phyloP scores from a whole-genome alignment of 331 rosid species.

The Prunus yedoensis region DNA sequence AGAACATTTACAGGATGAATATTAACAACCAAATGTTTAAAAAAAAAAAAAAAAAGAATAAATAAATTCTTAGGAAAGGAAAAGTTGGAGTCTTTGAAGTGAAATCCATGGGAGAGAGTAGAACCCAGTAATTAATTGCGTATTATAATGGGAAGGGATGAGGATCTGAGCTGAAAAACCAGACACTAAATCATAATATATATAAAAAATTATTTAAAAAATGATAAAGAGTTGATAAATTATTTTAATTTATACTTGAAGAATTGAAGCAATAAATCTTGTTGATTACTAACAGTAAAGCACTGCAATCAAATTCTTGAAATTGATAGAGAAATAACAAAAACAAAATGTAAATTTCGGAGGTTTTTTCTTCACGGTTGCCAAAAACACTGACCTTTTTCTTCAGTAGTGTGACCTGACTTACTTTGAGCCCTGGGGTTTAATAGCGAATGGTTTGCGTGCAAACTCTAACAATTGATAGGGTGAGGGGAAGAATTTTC shows the following conservation, averaged over 20 bases:
- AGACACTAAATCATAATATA: neutral
- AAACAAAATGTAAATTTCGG: neutral
- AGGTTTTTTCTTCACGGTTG: neutral
- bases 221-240: constrained; percentile 10
- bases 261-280: constrained; percentile 6
- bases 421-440: neutral
- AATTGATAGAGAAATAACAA: constrained; percentile 1
- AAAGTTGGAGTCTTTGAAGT: constrained; percentile 9
- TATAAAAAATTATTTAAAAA: no score
- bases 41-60: neutral
- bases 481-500: neutral
- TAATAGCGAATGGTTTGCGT: neutral
- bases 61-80: neutral
- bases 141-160: constrained; percentile 16
- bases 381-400: constrained; percentile 23
- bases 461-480: neutral
- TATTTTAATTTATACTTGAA: constrained; percentile 20
- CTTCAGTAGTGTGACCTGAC: neutral
- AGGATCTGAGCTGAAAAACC: constrained; percentile 35
- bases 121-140: constrained; percentile 1
- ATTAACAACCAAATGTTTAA: neutral
- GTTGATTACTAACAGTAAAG: neutral
- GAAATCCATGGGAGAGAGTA: neutral
- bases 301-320: constrained; percentile 11
- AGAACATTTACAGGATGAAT: constrained; percentile 16